Conservation (phyloP, 2,329 filamentous ascomycete genomes). For the Penicillium sp. region DNA sequence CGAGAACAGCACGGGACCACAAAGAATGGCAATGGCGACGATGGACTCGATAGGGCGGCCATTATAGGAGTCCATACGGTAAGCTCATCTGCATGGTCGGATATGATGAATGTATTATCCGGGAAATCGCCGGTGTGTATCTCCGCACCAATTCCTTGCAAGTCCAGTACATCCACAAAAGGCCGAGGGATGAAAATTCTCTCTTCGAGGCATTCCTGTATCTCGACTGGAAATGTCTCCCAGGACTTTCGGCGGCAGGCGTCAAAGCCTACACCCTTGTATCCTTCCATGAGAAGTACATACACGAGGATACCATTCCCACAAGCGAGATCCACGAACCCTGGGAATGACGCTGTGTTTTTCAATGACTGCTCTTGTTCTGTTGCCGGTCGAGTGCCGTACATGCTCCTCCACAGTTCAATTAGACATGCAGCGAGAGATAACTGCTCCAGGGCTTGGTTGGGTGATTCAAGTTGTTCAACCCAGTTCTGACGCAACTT, state of each 20-base stretch:
- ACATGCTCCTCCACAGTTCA: conserved; percentile 83
- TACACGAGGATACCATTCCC: conserved; percentile 87
- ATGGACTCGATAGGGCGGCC: conserved; percentile 49
- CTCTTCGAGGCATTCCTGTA: conserved; percentile 48
- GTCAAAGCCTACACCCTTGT: conserved; percentile 81
- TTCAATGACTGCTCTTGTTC: conserved; percentile 10
- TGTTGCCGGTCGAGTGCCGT: conserved; percentile 36
- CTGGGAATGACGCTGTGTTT: conserved; percentile 53
- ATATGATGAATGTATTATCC: conserved; percentile 76
- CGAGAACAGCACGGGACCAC: conserved; percentile 95
- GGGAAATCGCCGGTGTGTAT: conserved; percentile 56
- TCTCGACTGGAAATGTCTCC: conserved; percentile 55
- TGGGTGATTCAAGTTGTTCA: conserved; percentile 75
- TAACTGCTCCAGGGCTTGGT: conserved; percentile 93
- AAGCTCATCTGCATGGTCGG: conserved; percentile 92
- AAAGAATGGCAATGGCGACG: conserved; percentile 68
- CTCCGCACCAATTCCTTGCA: conserved; percentile 13
- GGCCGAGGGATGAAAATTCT: conserved; percentile 53
- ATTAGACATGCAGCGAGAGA: conserved; percentile 85
- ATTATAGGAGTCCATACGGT: conserved; percentile 93
- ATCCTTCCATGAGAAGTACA: conserved; percentile 72
- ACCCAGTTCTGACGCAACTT: conserved; percentile 66
- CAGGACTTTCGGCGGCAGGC: conserved; percentile 79
- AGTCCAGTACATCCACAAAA: conserved; percentile 28
- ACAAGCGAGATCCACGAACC: conserved; percentile 92